Percentiles rank a stretch among this genome's conserved stretches.
These are phyloP conservation scores for Trametes elegans DNA, from an alignment of 768 basidiomycete genomes.

Conservation along the genomic window DNA sequence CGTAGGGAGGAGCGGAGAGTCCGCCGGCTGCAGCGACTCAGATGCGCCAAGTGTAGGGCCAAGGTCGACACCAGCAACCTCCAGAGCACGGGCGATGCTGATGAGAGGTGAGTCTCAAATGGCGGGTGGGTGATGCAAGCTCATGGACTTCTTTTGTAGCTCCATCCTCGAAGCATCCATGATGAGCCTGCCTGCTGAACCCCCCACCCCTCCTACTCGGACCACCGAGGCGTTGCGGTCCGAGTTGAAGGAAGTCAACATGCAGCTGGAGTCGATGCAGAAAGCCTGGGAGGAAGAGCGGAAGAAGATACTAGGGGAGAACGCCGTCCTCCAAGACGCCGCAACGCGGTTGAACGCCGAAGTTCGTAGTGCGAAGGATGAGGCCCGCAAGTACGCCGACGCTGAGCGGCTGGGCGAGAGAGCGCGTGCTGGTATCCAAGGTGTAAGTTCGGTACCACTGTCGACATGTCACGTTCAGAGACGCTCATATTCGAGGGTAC, in stretches of 20 bases:
- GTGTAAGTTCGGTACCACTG: conserved; percentile 39
- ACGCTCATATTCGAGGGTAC: conserved; percentile 2
- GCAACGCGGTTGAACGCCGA: conserved; percentile 64
- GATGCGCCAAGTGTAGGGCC: conserved; percentile 68
- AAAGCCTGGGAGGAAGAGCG: conserved; percentile 70
- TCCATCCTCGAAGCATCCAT: conserved; percentile 49
- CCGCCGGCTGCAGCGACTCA: conserved; percentile 55
- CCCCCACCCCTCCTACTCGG: conserved; percentile 66
- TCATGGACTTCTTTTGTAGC: conserved; percentile 32
- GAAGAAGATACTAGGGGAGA: conserved; percentile 62
- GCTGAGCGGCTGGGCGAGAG: conserved; percentile 49
- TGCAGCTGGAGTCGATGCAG: conserved; percentile 62
- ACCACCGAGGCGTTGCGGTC: conserved; percentile 62
- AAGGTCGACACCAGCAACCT: conserved; percentile 54
- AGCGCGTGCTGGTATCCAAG: conserved; percentile 50
- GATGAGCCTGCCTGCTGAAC: conserved; percentile 49
- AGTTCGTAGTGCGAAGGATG: conserved; percentile 56
- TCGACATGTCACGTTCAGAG: background rate
- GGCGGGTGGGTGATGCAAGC: too few relatives aligned
- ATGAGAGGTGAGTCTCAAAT: conserved; percentile 58
- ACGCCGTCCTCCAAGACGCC: conserved; percentile 67
- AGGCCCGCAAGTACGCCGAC: conserved; percentile 52
- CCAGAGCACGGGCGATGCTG: conserved; percentile 41
- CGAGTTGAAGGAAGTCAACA: conserved; percentile 60
- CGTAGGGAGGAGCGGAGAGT: conserved; percentile 70